phyloP scores from a whole-genome alignment of 768 basidiomycete genomes.

The Sporobolomyces pararoseus region DNA sequence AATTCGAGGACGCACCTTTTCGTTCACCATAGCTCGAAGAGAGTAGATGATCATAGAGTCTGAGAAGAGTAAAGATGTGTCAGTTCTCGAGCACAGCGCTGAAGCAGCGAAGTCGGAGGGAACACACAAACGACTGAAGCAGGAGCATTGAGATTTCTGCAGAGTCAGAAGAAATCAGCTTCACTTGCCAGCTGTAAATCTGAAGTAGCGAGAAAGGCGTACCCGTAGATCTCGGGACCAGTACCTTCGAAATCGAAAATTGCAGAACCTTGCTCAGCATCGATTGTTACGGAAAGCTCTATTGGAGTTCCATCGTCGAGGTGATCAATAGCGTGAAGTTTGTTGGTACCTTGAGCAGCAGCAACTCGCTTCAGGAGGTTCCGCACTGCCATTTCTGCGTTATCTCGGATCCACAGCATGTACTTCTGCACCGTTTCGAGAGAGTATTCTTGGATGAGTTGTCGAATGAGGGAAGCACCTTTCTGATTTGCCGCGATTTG shows the following conservation, averaged over 20 bases:
- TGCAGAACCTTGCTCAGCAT: conserved; percentile 70
- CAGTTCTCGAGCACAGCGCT: too few species aligned
- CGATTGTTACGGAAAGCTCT: conserved; percentile 68
- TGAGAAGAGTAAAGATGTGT: too few species aligned
- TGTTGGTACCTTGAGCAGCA: conserved; percentile 53
- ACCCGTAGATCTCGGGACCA: conserved; percentile 56
- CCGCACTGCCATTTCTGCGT: conserved; percentile 82
- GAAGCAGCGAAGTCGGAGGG: too few species aligned
- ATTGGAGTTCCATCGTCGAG: conserved; percentile 77
- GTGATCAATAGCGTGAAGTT: conserved; percentile 69
- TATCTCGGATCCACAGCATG: conserved; percentile 66
- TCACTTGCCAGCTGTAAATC: not conserved
- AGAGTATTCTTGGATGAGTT: conserved; percentile 77
- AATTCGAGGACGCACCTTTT: too few species aligned
- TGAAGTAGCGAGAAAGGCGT: not conserved
- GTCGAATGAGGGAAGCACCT: conserved; percentile 29
- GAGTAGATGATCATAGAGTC: too few species aligned
- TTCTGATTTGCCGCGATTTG: conserved; percentile 90
- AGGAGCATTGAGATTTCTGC: conserved; percentile 70
- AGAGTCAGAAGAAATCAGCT: too few species aligned
- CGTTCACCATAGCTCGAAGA: too few species aligned
- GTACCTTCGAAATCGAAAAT: conserved; percentile 68
- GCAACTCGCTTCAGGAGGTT: conserved; percentile 73
- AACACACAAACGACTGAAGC: conserved; percentile 64
- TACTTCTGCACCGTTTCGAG: conserved; percentile 68